Evolutionary conservation across 1,284 basidiomycete genomes (phyloP).

Genomic region (Marasmius oreades): DNA sequence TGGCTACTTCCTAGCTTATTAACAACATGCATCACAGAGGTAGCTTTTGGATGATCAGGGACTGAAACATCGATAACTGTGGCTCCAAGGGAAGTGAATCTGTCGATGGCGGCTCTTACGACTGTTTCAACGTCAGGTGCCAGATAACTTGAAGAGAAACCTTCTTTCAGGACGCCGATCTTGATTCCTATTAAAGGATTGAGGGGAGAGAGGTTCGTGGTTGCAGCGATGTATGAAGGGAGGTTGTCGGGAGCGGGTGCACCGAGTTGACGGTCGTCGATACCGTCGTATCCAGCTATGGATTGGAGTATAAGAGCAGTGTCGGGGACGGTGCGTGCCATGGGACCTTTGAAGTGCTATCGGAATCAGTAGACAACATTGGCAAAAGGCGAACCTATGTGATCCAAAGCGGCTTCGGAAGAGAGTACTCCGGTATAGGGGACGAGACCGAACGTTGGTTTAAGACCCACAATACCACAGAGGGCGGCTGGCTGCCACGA

Average conservation of each 20-base stretch:
- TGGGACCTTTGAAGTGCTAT: not conserved
- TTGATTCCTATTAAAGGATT: conserved; percentile 30
- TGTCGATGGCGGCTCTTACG: conserved; percentile 29
- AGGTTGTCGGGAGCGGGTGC: conserved; percentile 35
- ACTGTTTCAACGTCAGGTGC: conserved; percentile 31
- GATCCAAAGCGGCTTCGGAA: conserved; percentile 3
- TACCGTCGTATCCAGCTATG: not conserved
- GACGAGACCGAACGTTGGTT: conserved; percentile 46
- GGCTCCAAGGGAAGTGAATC: conserved; percentile 35
- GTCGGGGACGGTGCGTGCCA: not conserved
- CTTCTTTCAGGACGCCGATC: conserved; percentile 41
- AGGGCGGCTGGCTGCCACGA: conserved; percentile 33
- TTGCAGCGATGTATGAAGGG: conserved; percentile 34
- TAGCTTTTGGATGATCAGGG: conserved; percentile 15
- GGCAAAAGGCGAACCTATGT: not conserved
- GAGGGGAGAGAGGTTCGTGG: conserved; percentile 8
- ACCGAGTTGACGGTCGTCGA: conserved; percentile 40
- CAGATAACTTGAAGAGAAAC: conserved; percentile 33
- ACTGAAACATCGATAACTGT: conserved; percentile 36
- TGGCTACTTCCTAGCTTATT: conserved; percentile 22
- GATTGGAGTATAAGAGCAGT: not conserved
- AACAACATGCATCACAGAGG: conserved; percentile 18
- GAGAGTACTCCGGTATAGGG: conserved; percentile 40
- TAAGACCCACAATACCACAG: conserved; percentile 46
- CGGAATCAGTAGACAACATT: not conserved